Evolutionary conservation across 768 basidiomycete species (phyloP), one percentile per base, ranked within the genome.

Genomic region (Mycena kentingensis): DNA sequence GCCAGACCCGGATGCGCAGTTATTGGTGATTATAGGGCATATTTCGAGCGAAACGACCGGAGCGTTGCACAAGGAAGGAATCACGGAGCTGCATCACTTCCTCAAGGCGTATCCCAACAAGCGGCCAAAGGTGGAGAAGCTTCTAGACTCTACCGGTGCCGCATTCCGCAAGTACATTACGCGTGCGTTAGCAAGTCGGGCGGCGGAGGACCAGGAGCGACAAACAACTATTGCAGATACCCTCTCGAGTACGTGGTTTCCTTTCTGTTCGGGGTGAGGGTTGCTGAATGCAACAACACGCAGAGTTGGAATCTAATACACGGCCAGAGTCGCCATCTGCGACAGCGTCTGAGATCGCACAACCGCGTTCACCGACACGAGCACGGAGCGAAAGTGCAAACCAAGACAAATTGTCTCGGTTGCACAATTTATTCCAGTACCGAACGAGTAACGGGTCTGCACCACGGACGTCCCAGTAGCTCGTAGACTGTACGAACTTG

Each of bases 81-180:
- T 98, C 50, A 95, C 93, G 3, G 93, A 95, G 62, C 74, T 99
- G 21, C 93, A 98, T 67, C 87, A 93, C 29, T 98, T 94, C 76
- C 71, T 98, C 63, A 94, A 94, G 71, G 87, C 85, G 25, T 84
- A 97, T 65, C 94, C 93, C 0, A 84, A 92, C 61, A 93, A 92
- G 65, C 80, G 82, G 63, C 73, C 83, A 2, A 83, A 83, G 35
- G 91, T 94, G 19, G 93, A 94, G 63, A 91, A 92, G 65, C 80
- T 93, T 75, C 78, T 95, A 19, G 90, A 93, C 62, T 85, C 88
- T 0, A 94, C 93, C 0, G 93, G 93, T 2, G 81, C 89, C 18
- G 90, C 90, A 6, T 96, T 95, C 76, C 82, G 90, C 44, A 93
- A 93, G 64, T 96, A 96, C 64, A 91, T 95, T 61, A 88, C 84